Evolutionary conservation across 805 yeast genomes (phyloP).

Genomic region (Cyberlindnera mississippiensis): DNA sequence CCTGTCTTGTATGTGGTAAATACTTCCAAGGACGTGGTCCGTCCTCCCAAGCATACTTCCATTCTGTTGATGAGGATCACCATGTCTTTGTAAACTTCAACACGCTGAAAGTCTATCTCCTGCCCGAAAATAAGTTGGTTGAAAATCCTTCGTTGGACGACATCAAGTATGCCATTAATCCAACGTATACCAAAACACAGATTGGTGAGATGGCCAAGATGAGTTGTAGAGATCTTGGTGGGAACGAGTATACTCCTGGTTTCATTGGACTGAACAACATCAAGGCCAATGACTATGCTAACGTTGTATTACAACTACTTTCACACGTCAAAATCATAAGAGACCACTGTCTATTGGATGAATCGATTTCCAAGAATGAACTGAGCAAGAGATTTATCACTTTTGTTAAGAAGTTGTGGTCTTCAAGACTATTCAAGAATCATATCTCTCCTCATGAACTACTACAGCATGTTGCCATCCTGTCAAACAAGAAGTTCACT

Average conservation of each 20-base stretch:
- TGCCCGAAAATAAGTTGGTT: conserved; percentile 61
- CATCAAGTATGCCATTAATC: conserved; percentile 49
- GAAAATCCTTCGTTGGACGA: conserved; percentile 41
- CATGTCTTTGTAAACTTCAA: conserved; percentile 57
- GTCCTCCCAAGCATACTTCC: conserved; percentile 64
- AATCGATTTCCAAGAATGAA: conserved; percentile 25
- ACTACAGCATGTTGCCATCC: conserved; percentile 42
- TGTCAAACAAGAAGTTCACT: conserved; percentile 42
- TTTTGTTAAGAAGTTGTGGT: conserved; percentile 61
- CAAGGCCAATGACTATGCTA: conserved; percentile 48
- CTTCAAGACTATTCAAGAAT: conserved; percentile 48
- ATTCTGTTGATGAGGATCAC: conserved; percentile 59
- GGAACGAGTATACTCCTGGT: conserved; percentile 52
- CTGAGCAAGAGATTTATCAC: conserved; percentile 42
- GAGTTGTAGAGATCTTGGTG: conserved; percentile 38
- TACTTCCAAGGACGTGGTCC: conserved; percentile 65
- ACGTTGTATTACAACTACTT: conserved; percentile 52
- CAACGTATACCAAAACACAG: conserved; percentile 36
- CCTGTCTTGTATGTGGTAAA: conserved; percentile 72
- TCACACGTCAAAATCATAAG: conserved; percentile 52
- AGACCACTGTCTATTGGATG: conserved; percentile 37
- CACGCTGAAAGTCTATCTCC: conserved; percentile 44
- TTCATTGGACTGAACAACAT: conserved; percentile 60
- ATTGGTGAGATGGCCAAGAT: conserved; percentile 27
- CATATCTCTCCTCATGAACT: conserved; percentile 70